These are phyloP conservation scores for Aspergillus thermomutatus DNA, from an alignment of 2,329 filamentous ascomycete genomes.

Conservation along the genomic window DNA sequence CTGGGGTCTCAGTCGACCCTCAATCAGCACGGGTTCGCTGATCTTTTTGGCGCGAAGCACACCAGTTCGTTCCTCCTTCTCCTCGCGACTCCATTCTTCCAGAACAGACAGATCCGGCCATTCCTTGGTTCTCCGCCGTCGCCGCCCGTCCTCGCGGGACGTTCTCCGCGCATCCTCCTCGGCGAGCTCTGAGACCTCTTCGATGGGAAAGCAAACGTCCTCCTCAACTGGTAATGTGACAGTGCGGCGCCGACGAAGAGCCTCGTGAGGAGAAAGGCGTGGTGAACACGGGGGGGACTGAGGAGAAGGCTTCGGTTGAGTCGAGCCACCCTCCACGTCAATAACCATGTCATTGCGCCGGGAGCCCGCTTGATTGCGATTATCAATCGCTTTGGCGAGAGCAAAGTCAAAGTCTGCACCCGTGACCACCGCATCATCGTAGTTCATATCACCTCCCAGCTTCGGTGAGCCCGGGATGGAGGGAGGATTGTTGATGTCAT, in stretches of 20 bases:
- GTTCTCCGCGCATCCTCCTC: constrained; percentile 61
- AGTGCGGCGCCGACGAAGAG: constrained; percentile 51
- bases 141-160: constrained; percentile 44
- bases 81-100: constrained; percentile 84
- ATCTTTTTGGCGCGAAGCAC: constrained; percentile 85
- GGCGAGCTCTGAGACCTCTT: constrained; percentile 75
- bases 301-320: constrained; percentile 18
- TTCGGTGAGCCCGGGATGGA: constrained; percentile 59
- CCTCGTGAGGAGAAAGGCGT: constrained; percentile 34
- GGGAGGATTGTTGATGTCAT: constrained; percentile 65
- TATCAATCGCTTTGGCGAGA: constrained; percentile 34
- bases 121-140: constrained; percentile 63
- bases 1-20: constrained; percentile 79
- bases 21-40: constrained; percentile 87
- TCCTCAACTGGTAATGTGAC: constrained; percentile 67
- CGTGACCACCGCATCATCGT: constrained; percentile 53
- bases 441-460: constrained; percentile 49
- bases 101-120: constrained; percentile 85
- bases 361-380: constrained; percentile 27
- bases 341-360: constrained; percentile 41
- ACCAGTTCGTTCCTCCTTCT: constrained; percentile 83
- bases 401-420: constrained; percentile 42
- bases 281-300: constrained; percentile 42
- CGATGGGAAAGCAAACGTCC: constrained; percentile 88
- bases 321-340: constrained; percentile 39